Percentiles rank a stretch among this genome's conserved stretches.
Conservation (phyloP, 2,329 filamentous ascomycete species). For the Pseudocercospora crystallina region DNA sequence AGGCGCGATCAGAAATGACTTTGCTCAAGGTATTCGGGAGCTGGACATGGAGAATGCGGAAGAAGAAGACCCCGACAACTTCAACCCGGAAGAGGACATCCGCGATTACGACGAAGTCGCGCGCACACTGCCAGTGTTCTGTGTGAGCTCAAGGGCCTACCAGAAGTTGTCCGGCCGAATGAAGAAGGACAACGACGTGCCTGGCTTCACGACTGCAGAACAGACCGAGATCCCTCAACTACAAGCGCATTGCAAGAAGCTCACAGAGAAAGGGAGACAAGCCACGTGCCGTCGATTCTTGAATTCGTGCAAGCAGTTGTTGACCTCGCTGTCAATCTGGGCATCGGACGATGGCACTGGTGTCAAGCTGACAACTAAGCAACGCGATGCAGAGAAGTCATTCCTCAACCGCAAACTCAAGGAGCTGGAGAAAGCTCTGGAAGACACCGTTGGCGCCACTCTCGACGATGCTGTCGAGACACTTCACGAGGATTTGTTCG, state of each 20-base stretch:
- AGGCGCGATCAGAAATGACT: slow-evolving; percentile 57
- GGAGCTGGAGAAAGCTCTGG: slow-evolving; percentile 44
- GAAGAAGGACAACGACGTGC: slow-evolving; percentile 51
- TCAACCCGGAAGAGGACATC: slow-evolving; percentile 55
- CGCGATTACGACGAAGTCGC: slow-evolving; percentile 61
- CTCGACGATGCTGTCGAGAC: slow-evolving; percentile 42
- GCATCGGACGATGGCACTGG: slow-evolving; percentile 44
- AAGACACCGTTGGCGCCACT: slow-evolving; percentile 41
- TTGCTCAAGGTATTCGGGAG: slow-evolving; percentile 60
- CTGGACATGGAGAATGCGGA: slow-evolving; percentile 57
- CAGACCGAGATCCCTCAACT: slow-evolving; percentile 61
- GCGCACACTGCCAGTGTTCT: slow-evolving; percentile 60
- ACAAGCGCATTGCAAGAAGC: slow-evolving; percentile 57
- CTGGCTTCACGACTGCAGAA: slow-evolving; percentile 53
- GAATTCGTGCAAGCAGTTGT: slow-evolving; percentile 50
- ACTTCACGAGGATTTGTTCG: slow-evolving; percentile 48
- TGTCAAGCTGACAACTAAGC: slow-evolving; percentile 42
- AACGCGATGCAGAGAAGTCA: slow-evolving; percentile 39
- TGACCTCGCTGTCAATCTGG: slow-evolving; percentile 57
- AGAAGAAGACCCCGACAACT: slow-evolving; percentile 55
- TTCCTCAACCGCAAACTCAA: slow-evolving; percentile 42
- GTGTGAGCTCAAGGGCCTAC: slow-evolving; percentile 62
- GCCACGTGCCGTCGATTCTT: slow-evolving; percentile 52
- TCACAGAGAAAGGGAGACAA: slow-evolving; percentile 54
- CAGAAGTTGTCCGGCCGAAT: slow-evolving; percentile 61